phyloP scores from a whole-genome alignment of 345 rosid genomes.

The Lumnitzera littorea region DNA sequence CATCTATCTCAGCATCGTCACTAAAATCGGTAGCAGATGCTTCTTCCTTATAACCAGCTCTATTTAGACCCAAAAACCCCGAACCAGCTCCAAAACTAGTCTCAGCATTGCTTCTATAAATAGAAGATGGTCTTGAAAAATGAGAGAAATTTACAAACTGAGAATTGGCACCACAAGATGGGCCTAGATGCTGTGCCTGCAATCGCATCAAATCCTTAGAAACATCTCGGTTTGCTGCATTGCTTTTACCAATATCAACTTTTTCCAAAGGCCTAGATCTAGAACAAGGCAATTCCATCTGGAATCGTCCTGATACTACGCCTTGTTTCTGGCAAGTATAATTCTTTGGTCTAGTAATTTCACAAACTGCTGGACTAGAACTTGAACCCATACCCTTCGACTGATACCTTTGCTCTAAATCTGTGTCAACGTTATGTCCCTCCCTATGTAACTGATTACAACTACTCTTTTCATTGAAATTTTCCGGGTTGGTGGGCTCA shows the following conservation, averaged over 20 bases:
- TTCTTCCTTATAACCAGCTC: conserved; percentile 24
- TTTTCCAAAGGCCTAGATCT: conserved; percentile 31
- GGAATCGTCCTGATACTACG: conserved; percentile 22
- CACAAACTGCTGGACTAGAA: conserved; percentile 11
- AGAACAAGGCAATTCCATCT: conserved; percentile 25
- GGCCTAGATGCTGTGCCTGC: conserved; percentile 33
- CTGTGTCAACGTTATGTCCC: conserved; percentile 3
- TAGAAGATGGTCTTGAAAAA: conserved; percentile 50
- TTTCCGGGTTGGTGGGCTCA: conserved; percentile 33
- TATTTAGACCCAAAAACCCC: conserved; percentile 14
- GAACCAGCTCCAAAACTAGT: conserved; percentile 20
- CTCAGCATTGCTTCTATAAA: conserved; percentile 38
- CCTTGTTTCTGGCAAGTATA: conserved; percentile 22
- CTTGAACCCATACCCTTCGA: conserved; percentile 3
- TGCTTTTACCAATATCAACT: conserved; percentile 16
- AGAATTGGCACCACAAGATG: conserved; percentile 22
- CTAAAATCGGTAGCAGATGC: conserved; percentile 16
- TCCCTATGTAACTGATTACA: conserved; percentile 21
- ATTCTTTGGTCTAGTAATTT: conserved; percentile 15
- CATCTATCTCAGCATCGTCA: conserved; percentile 2
- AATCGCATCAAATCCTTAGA: conserved; percentile 12
- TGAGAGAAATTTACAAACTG: conserved; percentile 50
- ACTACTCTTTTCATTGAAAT: conserved; percentile 25
- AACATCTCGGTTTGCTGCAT: conserved; percentile 4
- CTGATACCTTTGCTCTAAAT: conserved; percentile 19